phyloP scores from a whole-genome alignment of 2,329 filamentous ascomycete species.

The Microdochium nivale region DNA sequence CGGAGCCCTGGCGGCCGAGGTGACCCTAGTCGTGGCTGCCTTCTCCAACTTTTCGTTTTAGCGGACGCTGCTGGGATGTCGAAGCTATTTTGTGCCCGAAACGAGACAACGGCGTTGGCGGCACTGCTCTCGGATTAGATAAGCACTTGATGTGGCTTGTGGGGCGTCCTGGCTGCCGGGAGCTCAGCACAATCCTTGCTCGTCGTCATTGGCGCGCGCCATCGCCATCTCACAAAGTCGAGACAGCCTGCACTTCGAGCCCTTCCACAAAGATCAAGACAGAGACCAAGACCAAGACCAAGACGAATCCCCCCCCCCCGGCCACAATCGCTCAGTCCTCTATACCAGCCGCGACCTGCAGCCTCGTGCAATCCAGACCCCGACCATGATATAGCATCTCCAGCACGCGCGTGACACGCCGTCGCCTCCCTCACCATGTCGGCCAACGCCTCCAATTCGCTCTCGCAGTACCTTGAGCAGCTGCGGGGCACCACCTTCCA shows the following conservation, averaged over 20 bases:
- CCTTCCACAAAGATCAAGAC: too few relatives aligned
- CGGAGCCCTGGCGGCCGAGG: background rate
- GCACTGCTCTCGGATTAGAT: too few relatives aligned
- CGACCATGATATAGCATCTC: slow-evolving; percentile 1
- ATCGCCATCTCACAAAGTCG: background rate
- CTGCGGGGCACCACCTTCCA: slow-evolving; percentile 84
- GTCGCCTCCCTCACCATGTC: slow-evolving; percentile 14
- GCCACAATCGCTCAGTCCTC: background rate
- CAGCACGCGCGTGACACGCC: background rate
- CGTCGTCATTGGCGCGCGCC: background rate
- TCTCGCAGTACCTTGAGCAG: slow-evolving; percentile 87
- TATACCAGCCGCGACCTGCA: background rate
- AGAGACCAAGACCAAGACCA: too few relatives aligned
- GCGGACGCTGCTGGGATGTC: too few relatives aligned
- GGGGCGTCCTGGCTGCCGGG: too few relatives aligned
- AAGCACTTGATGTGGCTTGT: too few relatives aligned
- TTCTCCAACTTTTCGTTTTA: background rate
- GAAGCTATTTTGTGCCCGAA: too few relatives aligned
- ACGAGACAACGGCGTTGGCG: too few relatives aligned
- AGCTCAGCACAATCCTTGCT: background rate
- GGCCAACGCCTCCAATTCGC: slow-evolving; percentile 26
- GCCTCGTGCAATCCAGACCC: background rate
- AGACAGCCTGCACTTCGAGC: background rate
- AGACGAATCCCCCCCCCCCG: background rate
- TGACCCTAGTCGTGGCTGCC: background rate